Evolutionary conservation across 2,329 filamentous ascomycete species (phyloP), one percentile per base, ranked within the genome.

Genomic region (Xylariaceae sp.): DNA sequence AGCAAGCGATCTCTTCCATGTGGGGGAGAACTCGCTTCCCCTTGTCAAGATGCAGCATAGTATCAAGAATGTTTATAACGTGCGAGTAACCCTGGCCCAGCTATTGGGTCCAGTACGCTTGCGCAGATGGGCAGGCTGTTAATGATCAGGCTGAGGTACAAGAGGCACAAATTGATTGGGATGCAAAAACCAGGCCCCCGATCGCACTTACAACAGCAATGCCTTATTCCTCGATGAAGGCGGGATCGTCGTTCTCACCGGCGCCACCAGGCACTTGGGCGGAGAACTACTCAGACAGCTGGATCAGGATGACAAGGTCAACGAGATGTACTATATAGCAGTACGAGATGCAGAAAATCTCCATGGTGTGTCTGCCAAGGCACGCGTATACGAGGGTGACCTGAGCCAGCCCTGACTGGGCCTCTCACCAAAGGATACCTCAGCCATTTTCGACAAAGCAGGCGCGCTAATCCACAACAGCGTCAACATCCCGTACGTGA

Each of bases 391-490:
- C 37, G 20, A 34, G n/a, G 48, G 48, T 8, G 48, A 50, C 17
- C 37, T 47, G 6, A 10, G 16, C n/a, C 4, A 6, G 23, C 48
- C 48, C 1, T 17, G 25, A 2, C 41, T 50, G 2, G 48, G 48
- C 21, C 20, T 50, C 3, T 8, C 37, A 2, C 11, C 36, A 6
- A 17, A 19, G 3, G n/a, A 3, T 3, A 39, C 33, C 2, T n/a
- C 19, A 4, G 12, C 22, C 0, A 55, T 61, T 36, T 64, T 77
- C 22, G 55, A 44, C n/a, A 36, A 62, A 7, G 49, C 52, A 1
- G 58, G 64, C 20, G 55, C 62, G 12, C 71, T 85, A 37, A 71
- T 86, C 19, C 82, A 78, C 58, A 66, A 61, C 40, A 75, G 70
- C 17, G 72, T 71, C 20, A 63, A 66, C 23, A 55, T 58, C 20